Evolutionary conservation across 495 filamentous ascomycete species (phyloP).

Genomic region (Entonaema liquescens): DNA sequence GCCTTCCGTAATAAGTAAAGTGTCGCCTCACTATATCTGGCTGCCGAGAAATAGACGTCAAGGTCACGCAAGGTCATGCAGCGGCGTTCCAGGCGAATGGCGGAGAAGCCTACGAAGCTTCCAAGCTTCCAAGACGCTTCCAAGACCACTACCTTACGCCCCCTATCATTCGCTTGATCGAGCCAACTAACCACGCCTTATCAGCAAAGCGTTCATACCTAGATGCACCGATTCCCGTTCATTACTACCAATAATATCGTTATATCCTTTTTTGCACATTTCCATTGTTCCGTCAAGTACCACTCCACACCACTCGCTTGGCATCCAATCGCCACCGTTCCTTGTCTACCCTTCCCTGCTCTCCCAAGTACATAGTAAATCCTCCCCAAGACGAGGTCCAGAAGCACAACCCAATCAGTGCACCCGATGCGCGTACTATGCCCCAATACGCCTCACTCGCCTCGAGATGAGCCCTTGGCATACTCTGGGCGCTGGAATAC

Average conservation of each 20-base stretch:
- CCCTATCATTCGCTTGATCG: slow-evolving; percentile 1
- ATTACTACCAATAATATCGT: neutral
- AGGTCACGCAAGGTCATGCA: slow-evolving; percentile 16
- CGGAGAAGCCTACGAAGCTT: slow-evolving; percentile 3
- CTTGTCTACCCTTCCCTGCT: slow-evolving; percentile 29
- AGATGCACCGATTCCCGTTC: neutral
- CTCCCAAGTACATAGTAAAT: slow-evolving; percentile 22
- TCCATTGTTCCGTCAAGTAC: slow-evolving; percentile 21
- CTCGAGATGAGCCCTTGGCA: slow-evolving; percentile 37
- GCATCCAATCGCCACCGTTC: slow-evolving; percentile 36
- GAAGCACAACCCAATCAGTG: slow-evolving; percentile 31
- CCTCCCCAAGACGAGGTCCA: slow-evolving; percentile 21
- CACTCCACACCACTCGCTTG: slow-evolving; percentile 25
- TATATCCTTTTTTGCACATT: slow-evolving; percentile 3
- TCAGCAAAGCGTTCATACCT: neutral
- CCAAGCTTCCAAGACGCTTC: slow-evolving; percentile 29
- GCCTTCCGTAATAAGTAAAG: slow-evolving; percentile 34
- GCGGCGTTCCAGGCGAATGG: neutral
- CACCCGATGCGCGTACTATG: slow-evolving; percentile 23
- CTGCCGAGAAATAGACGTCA: slow-evolving; percentile 34
- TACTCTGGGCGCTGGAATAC: slow-evolving; percentile 23
- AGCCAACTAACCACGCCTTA: slow-evolving; percentile 15
- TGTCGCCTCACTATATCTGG: slow-evolving; percentile 34
- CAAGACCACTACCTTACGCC: slow-evolving; percentile 1
- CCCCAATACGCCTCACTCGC: slow-evolving; percentile 36